Evolutionary conservation across 2,329 filamentous ascomycete species (phyloP).

Genomic region (Pezicula neosporulosa): DNA sequence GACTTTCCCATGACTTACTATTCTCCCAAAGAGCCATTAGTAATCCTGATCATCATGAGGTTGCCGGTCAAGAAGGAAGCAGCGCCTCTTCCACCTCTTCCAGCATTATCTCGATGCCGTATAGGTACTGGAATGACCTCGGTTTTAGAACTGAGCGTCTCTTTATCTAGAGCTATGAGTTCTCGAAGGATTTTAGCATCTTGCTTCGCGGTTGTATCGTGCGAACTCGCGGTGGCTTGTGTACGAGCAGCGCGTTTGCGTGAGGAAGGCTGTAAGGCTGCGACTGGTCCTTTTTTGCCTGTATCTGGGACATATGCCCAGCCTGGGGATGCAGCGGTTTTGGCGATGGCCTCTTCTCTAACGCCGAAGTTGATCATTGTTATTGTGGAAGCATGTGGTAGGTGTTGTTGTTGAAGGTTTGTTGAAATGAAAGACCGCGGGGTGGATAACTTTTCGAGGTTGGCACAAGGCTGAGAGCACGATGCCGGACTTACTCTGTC

Average conservation of each 20-base stretch:
- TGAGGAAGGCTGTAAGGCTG: conserved; percentile 46
- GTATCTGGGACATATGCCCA: conserved; percentile 91
- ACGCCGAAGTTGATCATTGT: conserved; percentile 70
- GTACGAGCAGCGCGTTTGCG: conserved; percentile 66
- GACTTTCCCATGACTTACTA: conserved; percentile 26
- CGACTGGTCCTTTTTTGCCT: conserved; percentile 52
- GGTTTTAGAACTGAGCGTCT: conserved; percentile 62
- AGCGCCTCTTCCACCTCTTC: conserved; percentile 34
- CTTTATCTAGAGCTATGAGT: conserved; percentile 77
- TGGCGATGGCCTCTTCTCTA: conserved; percentile 73
- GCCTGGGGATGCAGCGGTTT: conserved; percentile 70
- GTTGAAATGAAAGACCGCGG: too few species aligned
- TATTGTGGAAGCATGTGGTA: conserved; percentile 1
- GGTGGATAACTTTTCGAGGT: too few species aligned
- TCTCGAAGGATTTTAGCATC: conserved; percentile 79
- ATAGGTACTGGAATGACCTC: conserved; percentile 66
- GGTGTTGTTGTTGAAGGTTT: background rate
- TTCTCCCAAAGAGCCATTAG: background rate
- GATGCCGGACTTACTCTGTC: too few species aligned
- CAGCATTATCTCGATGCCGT: conserved; percentile 43
- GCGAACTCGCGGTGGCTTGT: conserved; percentile 46
- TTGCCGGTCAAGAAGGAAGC: background rate
- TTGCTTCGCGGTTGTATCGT: conserved; percentile 76
- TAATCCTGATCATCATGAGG: background rate
- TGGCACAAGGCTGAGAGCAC: too few species aligned